Conservation (phyloP, 2,329 filamentous ascomycete species). For the Epichloe bromicola region DNA sequence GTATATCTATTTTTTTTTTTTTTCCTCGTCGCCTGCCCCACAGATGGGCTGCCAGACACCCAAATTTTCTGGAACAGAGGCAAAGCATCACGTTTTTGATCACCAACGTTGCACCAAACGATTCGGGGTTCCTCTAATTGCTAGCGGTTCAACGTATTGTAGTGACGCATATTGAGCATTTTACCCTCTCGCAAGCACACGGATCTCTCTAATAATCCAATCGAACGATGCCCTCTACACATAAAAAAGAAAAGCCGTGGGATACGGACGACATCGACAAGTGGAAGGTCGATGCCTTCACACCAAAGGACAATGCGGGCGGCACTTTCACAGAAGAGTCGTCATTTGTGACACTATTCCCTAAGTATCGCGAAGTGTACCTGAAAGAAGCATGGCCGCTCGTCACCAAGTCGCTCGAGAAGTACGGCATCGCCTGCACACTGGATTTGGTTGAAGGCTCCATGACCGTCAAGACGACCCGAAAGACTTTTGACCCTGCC, state of each 20-base stretch:
- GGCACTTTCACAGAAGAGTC: conserved; percentile 90
- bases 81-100: neutral
- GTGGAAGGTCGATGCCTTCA: conserved; percentile 87
- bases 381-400: conserved; percentile 87
- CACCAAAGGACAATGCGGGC: conserved; percentile 67
- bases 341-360: conserved; percentile 76
- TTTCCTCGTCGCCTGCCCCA: neutral
- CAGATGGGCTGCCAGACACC: neutral
- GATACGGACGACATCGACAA: conserved; percentile 96
- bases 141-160: neutral
- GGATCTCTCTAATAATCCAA: neutral
- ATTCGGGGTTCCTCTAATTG: neutral
- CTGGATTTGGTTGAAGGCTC: conserved; percentile 90
- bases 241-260: conserved; percentile 83
- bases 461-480: conserved; percentile 93
- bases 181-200: neutral
- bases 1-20: neutral
- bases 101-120: neutral
- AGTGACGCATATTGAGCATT: neutral
- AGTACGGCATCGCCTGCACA: conserved; percentile 76
- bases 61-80: neutral
- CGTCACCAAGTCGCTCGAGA: conserved; percentile 76
- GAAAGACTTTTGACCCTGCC: conserved; percentile 83
- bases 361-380: conserved; percentile 93
- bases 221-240: conserved; percentile 63